A percentile compares a stretch with the other conserved stretches of the same genome.
Conservation (phyloP, 805 yeast genomes). For the Ogataea siamensis region DNA sequence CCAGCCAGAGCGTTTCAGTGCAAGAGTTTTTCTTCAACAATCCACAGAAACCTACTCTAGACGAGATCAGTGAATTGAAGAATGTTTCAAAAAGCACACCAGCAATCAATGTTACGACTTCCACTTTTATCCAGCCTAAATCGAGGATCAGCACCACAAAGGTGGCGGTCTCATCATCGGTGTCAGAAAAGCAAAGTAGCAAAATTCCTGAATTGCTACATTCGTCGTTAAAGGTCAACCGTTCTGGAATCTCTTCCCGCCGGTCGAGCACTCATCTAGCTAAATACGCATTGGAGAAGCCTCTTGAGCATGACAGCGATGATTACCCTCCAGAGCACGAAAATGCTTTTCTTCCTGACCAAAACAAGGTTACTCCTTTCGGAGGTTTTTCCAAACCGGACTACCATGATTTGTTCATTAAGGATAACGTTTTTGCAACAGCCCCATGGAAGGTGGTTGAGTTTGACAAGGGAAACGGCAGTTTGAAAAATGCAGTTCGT, state of each 20-base stretch:
- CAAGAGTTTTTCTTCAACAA: slow-evolving; percentile 52
- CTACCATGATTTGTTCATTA: slow-evolving; percentile 44
- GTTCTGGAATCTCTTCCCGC: slow-evolving; percentile 15
- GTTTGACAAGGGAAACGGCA: slow-evolving; percentile 80
- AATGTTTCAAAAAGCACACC: slow-evolving; percentile 7
- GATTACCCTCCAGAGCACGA: slow-evolving; percentile 2
- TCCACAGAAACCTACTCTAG: slow-evolving; percentile 23
- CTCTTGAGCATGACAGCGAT: background rate
- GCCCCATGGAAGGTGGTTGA: slow-evolving; percentile 75
- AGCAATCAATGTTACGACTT: slow-evolving; percentile 6
- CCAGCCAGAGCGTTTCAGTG: slow-evolving; percentile 38
- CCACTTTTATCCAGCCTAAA: slow-evolving; percentile 30
- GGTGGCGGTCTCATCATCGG: slow-evolving; percentile 15
- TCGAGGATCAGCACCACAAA: slow-evolving; percentile 10
- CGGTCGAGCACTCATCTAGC: slow-evolving; percentile 12
- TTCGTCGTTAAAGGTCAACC: slow-evolving; percentile 21
- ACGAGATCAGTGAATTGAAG: slow-evolving; percentile 13
- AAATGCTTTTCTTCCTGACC: slow-evolving; percentile 5
- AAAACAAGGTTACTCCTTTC: slow-evolving; percentile 51
- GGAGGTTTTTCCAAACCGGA: slow-evolving; percentile 75
- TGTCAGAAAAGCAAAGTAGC: slow-evolving; percentile 19
- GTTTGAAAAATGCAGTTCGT: slow-evolving; percentile 78
- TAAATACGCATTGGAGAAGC: slow-evolving; percentile 5
- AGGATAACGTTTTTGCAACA: slow-evolving; percentile 47
- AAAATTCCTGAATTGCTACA: slow-evolving; percentile 19